These are phyloP conservation scores for Fusarium kyushuense DNA, from an alignment of 2,329 filamentous ascomycete genomes.

Conservation along the genomic window DNA sequence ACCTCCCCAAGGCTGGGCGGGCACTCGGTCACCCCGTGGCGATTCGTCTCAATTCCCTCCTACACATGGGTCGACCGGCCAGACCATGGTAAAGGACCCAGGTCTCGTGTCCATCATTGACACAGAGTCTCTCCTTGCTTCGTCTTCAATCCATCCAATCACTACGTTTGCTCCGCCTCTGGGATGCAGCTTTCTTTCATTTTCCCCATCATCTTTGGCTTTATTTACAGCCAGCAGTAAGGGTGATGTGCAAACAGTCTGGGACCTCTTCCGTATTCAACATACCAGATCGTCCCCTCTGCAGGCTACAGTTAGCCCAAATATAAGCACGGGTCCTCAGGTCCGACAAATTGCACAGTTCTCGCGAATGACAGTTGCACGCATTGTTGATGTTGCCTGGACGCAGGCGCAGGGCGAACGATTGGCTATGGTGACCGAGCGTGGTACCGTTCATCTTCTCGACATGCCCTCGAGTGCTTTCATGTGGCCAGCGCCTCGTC, in stretches of 20 bases:
- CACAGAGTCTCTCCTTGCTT: constrained; percentile 68
- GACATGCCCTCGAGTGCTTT: constrained; percentile 86
- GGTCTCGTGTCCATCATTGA: constrained; percentile 82
- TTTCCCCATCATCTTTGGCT: constrained; percentile 78
- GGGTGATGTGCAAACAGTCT: constrained; percentile 85
- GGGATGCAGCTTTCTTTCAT: constrained; percentile 84
- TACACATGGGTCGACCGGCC: constrained; percentile 74
- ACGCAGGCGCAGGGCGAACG: constrained; percentile 83
- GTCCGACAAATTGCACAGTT: constrained; percentile 91
- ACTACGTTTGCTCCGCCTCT: constrained; percentile 78
- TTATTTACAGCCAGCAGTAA: constrained; percentile 85
- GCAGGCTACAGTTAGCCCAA: constrained; percentile 62
- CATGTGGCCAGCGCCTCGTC: constrained; percentile 83
- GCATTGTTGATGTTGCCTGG: constrained; percentile 92
- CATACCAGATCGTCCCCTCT: constrained; percentile 71
- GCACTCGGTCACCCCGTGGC: constrained; percentile 58
- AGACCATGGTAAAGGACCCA: constrained; percentile 72
- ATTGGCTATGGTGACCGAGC: constrained; percentile 89
- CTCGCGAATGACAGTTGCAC: constrained; percentile 89
- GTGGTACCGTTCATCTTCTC: constrained; percentile 94
- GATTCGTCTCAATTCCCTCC: constrained; percentile 75
- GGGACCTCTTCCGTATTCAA: constrained; percentile 79
- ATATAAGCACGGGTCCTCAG: constrained; percentile 62
- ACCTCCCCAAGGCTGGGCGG: constrained; percentile 62
- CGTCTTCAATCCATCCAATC: constrained; percentile 69